phyloP scores from a whole-genome alignment of 2,329 filamentous ascomycete species.

The Ophiostoma himal-ulmi region DNA sequence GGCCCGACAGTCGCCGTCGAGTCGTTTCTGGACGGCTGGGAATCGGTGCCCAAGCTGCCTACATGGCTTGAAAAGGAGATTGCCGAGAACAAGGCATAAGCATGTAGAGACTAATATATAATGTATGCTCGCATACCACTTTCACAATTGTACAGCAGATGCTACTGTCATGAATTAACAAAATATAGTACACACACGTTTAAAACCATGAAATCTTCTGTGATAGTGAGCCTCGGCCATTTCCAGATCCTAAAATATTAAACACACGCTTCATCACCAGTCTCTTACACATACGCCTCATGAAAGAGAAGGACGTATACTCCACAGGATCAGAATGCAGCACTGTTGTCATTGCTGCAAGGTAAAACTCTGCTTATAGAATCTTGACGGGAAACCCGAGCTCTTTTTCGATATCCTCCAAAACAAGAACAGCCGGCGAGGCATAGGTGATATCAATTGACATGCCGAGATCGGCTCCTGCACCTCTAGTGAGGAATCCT shows the following conservation, averaged over 20 bases:
- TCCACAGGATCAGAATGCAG: no score
- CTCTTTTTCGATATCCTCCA: slow-evolving; percentile 1
- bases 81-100: not conserved
- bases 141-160: no score
- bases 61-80: not conserved
- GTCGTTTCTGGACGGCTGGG: not conserved
- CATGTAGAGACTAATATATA: no score
- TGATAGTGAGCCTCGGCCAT: no score
- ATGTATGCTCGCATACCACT: no score
- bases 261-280: no score
- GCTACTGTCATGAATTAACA: no score
- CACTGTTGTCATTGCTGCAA: not conserved
- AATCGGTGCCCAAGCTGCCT: not conserved
- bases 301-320: no score
- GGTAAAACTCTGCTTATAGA: not conserved
- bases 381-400: not conserved
- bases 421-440: not conserved
- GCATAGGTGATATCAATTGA: not conserved
- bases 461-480: not conserved
- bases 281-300: no score
- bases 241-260: no score
- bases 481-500: not conserved
- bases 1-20: slow-evolving; percentile 32
- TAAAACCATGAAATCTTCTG: no score
- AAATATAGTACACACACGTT: no score